Evolutionary conservation across 1,284 basidiomycete species (phyloP).

Genomic region (Microbotryum lychnidis-dioicae): DNA sequence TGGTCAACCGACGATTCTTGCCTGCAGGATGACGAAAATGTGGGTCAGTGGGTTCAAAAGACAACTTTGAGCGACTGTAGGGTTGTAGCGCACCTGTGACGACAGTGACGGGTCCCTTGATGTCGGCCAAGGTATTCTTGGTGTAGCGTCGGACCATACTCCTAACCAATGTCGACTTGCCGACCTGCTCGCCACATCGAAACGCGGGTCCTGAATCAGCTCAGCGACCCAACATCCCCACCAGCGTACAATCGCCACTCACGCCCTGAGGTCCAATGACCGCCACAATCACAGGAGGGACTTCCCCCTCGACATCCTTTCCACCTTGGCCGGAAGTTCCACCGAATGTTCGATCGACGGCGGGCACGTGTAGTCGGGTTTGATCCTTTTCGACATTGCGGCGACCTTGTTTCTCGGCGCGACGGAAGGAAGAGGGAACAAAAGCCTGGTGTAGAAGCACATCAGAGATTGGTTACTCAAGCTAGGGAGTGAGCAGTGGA

Average conservation of each 20-base stretch:
- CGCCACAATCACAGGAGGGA: slow-evolving; percentile 92
- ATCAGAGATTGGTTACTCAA: background rate
- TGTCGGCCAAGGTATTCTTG: slow-evolving; percentile 84
- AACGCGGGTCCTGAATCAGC: background rate
- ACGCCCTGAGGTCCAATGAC: slow-evolving; percentile 93
- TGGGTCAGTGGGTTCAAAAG: slow-evolving; percentile 35
- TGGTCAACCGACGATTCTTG: slow-evolving; percentile 85
- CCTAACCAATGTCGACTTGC: slow-evolving; percentile 90
- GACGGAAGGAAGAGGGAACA: slow-evolving; percentile 78
- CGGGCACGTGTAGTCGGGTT: slow-evolving; percentile 87
- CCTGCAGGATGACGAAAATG: slow-evolving; percentile 39
- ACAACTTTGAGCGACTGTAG: background rate
- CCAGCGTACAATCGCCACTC: slow-evolving; percentile 16
- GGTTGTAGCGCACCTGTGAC: slow-evolving; percentile 48
- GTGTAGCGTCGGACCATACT: slow-evolving; percentile 86
- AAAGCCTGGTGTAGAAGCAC: slow-evolving; percentile 52
- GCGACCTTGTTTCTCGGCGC: slow-evolving; percentile 78
- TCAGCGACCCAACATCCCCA: no score
- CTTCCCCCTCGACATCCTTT: slow-evolving; percentile 50
- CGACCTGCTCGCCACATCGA: slow-evolving; percentile 46
- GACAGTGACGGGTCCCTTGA: slow-evolving; percentile 92
- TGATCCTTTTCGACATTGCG: slow-evolving; percentile 90
- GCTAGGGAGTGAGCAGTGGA: no score
- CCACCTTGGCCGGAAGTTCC: slow-evolving; percentile 30
- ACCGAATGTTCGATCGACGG: slow-evolving; percentile 80